These are phyloP conservation scores for Podaxis mareebaensis DNA, from an alignment of 768 basidiomycete species.

Conservation along the genomic window DNA sequence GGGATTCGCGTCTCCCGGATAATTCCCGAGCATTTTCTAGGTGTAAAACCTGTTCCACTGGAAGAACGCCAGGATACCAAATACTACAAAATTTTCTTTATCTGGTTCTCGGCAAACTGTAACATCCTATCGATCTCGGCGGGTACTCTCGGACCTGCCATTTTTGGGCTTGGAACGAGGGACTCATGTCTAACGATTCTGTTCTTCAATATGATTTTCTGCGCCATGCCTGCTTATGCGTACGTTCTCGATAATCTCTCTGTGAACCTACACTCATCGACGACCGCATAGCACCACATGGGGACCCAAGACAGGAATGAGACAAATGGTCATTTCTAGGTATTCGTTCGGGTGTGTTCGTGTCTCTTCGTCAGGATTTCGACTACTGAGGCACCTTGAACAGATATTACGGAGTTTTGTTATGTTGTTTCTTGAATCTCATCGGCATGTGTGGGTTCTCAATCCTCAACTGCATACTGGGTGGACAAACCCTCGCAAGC, in stretches of 20 bases:
- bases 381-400: not conserved
- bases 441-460: slow-evolving; percentile 57
- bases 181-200: slow-evolving; percentile 66
- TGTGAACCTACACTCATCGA: not conserved
- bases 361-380: not conserved
- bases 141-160: slow-evolving; percentile 64
- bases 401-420: slow-evolving; percentile 50
- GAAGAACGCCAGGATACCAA: slow-evolving; percentile 61
- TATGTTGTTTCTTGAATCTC: slow-evolving; percentile 51
- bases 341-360: slow-evolving; percentile 37
- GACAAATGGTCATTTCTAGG: slow-evolving; percentile 78
- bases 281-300: slow-evolving; percentile 52
- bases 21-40: slow-evolving; percentile 25
- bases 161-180: slow-evolving; percentile 59
- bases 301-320: slow-evolving; percentile 83
- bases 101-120: slow-evolving; percentile 74
- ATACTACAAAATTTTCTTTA: slow-evolving; percentile 71
- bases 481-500: slow-evolving; percentile 43
- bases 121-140: slow-evolving; percentile 73
- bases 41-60: slow-evolving; percentile 55
- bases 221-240: slow-evolving; percentile 56
- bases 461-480: slow-evolving; percentile 62
- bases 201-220: slow-evolving; percentile 67
- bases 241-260: slow-evolving; percentile 2
- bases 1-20: not conserved